Conservation (phyloP, 805 yeast genomes). For the Saccharomycopsis schoenii region DNA sequence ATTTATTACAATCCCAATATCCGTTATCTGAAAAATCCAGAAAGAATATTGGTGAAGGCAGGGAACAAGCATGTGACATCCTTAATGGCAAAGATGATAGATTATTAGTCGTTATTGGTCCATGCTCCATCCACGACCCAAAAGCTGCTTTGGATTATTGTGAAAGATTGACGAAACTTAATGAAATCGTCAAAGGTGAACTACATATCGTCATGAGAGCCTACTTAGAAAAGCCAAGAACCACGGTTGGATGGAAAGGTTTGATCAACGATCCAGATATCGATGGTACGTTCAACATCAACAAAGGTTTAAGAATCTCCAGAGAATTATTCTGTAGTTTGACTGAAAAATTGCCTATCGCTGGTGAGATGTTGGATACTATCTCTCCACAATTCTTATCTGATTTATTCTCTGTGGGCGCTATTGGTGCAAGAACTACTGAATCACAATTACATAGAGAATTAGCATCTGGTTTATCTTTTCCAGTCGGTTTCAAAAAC, state of each 20-base stretch:
- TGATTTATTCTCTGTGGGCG: constrained; percentile 88
- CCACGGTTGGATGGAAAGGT: constrained; percentile 99
- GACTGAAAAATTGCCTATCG: constrained; percentile 84
- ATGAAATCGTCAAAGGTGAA: constrained; percentile 66
- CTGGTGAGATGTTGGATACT: constrained; percentile 96
- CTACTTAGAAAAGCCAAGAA: constrained; percentile 95
- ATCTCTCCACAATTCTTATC: constrained; percentile 93
- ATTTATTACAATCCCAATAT: constrained; percentile 74
- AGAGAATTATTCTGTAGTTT: constrained; percentile 77
- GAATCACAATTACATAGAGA: constrained; percentile 98
- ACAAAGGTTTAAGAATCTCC: constrained; percentile 83
- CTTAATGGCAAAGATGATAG: constrained; percentile 74
- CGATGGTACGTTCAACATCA: constrained; percentile 85
- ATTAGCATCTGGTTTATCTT: constrained; percentile 93
- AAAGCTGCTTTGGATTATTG: constrained; percentile 87
- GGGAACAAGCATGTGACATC: constrained; percentile 69
- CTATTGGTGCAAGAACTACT: constrained; percentile 98
- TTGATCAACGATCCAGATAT: constrained; percentile 94
- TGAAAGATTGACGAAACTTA: constrained; percentile 48
- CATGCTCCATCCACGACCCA: constrained; percentile 93
- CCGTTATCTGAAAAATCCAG: constrained; percentile 50
- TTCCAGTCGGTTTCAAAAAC: constrained; percentile 97
- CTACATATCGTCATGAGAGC: constrained; percentile 92
- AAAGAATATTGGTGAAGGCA: constrained; percentile 62
- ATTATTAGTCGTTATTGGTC: constrained; percentile 83